Evolutionary conservation across 768 basidiomycete species (phyloP), one percentile per base, ranked within the genome.

Genomic region (Auriscalpium microsporum): DNA sequence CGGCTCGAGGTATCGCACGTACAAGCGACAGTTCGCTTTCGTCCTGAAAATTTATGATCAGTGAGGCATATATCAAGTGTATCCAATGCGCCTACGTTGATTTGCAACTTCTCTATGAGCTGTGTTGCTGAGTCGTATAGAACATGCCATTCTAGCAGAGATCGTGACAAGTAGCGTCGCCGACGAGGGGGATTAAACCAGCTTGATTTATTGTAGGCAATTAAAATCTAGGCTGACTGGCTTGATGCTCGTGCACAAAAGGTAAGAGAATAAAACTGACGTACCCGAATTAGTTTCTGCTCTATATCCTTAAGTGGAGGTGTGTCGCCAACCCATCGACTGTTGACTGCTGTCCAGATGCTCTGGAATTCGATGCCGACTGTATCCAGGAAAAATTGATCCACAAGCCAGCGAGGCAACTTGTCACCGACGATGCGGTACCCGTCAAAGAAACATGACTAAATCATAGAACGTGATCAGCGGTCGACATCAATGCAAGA

Each of bases 111-210:
- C 28, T 28, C 28, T 28, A 28, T 28, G 2, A 28, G 28, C 28
- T 28, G 28, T 28, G 66, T 37, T 14, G 81, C 65, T 0, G 70
- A 58, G 49, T 83, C 79, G 58, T 86, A 86, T 2, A 86, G 62
- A 10, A 70, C 61, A 54, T 90, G 87, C 86, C 87, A 86, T 36
- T 83, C 79, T 3, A 82, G 61, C 36, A 86, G 65, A 0, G 78
- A 74, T 59, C 84, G 86, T 72, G 82, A 77, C 33, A 87, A 74
- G 62, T 79, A 75, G 48, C 89, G 73, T 45, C 88, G 75, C 51
- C 82, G 76, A 47, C 89, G 75, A 2, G 86, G 74, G 8, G 82
- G 83, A 62, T 90, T 91, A 51, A 72, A 76, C 81, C 85, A 90
- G 40, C 77, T 71, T 0, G 79, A 80, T 65, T 77, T 78, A 52